A percentile compares a stretch with the other conserved stretches of the same genome.
phyloP scores from a whole-genome alignment of 495 filamentous ascomycete genomes.

The Xylaria curta region DNA sequence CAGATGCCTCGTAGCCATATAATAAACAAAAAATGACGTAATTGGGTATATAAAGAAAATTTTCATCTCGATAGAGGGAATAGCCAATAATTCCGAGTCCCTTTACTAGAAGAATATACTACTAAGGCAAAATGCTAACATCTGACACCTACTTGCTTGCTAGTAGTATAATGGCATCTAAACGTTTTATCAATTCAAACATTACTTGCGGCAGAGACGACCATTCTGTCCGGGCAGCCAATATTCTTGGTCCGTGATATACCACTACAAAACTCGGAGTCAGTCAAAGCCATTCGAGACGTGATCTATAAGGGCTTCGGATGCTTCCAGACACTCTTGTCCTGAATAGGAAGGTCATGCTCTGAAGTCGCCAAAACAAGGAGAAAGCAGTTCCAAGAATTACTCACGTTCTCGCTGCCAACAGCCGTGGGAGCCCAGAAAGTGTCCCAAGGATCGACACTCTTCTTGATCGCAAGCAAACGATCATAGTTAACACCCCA shows the following conservation, averaged over 20 bases:
- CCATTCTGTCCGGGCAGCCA: slow-evolving; percentile 30
- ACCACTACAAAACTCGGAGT: slow-evolving; percentile 35
- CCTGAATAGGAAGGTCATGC: neutral
- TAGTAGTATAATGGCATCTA: too few species aligned
- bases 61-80: neutral
- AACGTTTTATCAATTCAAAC: too few species aligned
- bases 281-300: neutral
- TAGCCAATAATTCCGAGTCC: neutral
- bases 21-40: neutral
- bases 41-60: neutral
- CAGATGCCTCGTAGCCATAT: neutral
- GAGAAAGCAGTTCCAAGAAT: neutral
- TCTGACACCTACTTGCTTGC: too few species aligned
- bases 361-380: too few species aligned
- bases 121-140: too few species aligned
- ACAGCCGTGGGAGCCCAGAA: slow-evolving; percentile 62
- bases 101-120: neutral
- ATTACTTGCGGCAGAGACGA: slow-evolving; percentile 17
- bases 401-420: slow-evolving; percentile 47
- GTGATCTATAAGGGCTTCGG: neutral
- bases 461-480: slow-evolving; percentile 54
- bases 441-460: slow-evolving; percentile 54
- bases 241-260: slow-evolving; percentile 30
- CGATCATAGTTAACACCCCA: slow-evolving; percentile 54
- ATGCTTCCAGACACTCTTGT: neutral